phyloP scores from a whole-genome alignment of 83 land plant species.

The Picea mariana region DNA sequence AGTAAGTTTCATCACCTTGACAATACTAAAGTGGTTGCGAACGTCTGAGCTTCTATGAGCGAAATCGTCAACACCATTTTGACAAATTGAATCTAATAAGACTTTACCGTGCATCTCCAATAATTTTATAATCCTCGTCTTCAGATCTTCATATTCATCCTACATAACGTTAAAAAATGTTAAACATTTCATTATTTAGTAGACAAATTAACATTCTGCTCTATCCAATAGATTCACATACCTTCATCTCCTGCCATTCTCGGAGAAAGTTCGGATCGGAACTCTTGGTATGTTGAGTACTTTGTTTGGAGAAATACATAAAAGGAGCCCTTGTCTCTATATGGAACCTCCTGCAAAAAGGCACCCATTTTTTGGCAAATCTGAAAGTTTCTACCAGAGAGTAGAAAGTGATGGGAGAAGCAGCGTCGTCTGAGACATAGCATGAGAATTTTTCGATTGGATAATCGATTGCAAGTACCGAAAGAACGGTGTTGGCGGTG shows the following conservation, averaged over 20 bases:
- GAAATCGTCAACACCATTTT: slow-evolving; percentile 11
- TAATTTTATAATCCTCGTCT: slow-evolving; percentile 20
- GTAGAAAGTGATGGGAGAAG: slow-evolving; percentile 41
- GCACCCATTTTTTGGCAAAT: slow-evolving; percentile 43
- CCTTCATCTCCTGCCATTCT: too few species aligned
- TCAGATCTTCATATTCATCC: slow-evolving; percentile 32
- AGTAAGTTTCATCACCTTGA: slow-evolving; percentile 23
- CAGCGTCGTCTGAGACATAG: slow-evolving; percentile 44
- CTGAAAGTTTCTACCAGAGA: slow-evolving; percentile 9
- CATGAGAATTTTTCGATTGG: slow-evolving; percentile 48
- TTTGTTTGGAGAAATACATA: too few species aligned
- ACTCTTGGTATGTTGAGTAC: too few species aligned
- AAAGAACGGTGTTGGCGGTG: slow-evolving; percentile 48
- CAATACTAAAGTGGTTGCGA: slow-evolving; percentile 31
- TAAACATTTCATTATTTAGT: background rate
- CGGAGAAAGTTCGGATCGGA: too few species aligned
- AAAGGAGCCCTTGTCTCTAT: too few species aligned
- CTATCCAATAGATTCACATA: too few species aligned
- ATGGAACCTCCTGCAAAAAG: slow-evolving; percentile 23
- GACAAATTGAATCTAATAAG: background rate
- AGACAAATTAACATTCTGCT: background rate
- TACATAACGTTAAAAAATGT: background rate
- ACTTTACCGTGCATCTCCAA: background rate
- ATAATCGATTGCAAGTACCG: slow-evolving; percentile 15
- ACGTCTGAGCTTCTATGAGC: slow-evolving; percentile 4